Conservation (phyloP, 2,329 filamentous ascomycete species). For the Aaosphaeria arxii region DNA sequence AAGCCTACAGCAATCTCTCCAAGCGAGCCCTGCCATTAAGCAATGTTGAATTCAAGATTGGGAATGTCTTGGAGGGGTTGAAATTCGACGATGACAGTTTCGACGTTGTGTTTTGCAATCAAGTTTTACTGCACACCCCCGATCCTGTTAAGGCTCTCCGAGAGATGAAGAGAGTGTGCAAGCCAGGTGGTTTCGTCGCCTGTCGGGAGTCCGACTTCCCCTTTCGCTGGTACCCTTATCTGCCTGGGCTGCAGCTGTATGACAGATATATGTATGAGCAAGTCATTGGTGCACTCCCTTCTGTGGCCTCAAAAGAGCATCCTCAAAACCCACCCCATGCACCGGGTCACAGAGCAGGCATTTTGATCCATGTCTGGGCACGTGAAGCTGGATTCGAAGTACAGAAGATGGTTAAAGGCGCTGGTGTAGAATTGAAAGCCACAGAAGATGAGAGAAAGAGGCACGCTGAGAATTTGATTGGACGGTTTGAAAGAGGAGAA, state of each 20-base stretch:
- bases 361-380: slow-evolving; percentile 25
- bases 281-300: slow-evolving; percentile 1
- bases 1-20: slow-evolving; percentile 18
- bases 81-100: slow-evolving; percentile 46
- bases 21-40: slow-evolving; percentile 5
- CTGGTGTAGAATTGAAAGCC: slow-evolving; percentile 2
- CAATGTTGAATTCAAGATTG: slow-evolving; percentile 28
- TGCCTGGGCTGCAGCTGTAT: slow-evolving; percentile 13
- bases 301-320: background rate
- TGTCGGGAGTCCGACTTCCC: slow-evolving; percentile 16
- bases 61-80: slow-evolving; percentile 36
- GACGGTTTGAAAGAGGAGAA: slow-evolving; percentile 10
- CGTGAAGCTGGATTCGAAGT: slow-evolving; percentile 14
- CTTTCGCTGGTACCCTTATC: slow-evolving; percentile 14
- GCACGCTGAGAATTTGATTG: too few relatives aligned
- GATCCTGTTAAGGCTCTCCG: slow-evolving; percentile 46
- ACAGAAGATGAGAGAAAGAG: slow-evolving; percentile 15
- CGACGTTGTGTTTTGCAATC: slow-evolving; percentile 54
- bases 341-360: slow-evolving; percentile 8
- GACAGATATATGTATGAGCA: slow-evolving; percentile 33
- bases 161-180: slow-evolving; percentile 52
- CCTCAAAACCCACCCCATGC: slow-evolving; percentile 18
- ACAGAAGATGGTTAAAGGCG: slow-evolving; percentile 11
- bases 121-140: slow-evolving; percentile 52
- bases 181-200: slow-evolving; percentile 47